phyloP scores from a whole-genome alignment of 768 basidiomycete species.

The Phaffia australis region DNA sequence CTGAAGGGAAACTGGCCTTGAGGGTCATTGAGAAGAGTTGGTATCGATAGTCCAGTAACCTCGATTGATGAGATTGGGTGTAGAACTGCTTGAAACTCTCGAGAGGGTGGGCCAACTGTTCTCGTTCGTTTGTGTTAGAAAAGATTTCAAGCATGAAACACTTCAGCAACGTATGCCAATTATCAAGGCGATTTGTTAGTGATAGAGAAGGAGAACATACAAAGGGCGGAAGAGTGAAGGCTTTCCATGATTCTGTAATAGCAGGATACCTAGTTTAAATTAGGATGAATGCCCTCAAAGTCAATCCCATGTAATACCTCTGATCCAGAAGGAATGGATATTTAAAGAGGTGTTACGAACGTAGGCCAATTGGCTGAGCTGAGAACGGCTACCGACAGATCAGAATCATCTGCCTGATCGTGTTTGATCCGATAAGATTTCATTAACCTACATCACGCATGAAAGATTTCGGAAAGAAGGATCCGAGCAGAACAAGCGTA shows the following conservation, averaged over 20 bases:
- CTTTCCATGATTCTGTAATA: constrained; percentile 21
- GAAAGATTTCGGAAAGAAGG: background rate
- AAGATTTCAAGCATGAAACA: constrained; percentile 4
- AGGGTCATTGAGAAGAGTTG: constrained; percentile 72
- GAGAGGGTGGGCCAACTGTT: constrained; percentile 38
- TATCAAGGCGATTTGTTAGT: background rate
- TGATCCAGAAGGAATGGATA: no score
- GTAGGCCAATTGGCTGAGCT: constrained; percentile 24
- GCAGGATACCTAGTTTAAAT: constrained; percentile 7
- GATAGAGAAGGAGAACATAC: background rate
- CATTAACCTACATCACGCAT: constrained; percentile 10
- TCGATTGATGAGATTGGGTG: constrained; percentile 61
- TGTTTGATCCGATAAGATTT: constrained; percentile 17
- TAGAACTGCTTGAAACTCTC: constrained; percentile 59
- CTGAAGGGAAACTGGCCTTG: constrained; percentile 51
- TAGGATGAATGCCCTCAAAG: no score
- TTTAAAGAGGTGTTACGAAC: constrained; percentile 2
- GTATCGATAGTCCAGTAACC: constrained; percentile 74
- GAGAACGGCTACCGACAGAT: constrained; percentile 23
- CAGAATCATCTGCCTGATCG: constrained; percentile 11
- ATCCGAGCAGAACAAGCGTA: background rate
- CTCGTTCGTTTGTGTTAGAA: background rate
- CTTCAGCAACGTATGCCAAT: background rate
- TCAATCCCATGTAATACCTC: background rate
- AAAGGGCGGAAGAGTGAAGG: constrained; percentile 8